phyloP scores from a whole-genome alignment of 2,329 filamentous ascomycete genomes.

The Beauveria pseudobassiana region DNA sequence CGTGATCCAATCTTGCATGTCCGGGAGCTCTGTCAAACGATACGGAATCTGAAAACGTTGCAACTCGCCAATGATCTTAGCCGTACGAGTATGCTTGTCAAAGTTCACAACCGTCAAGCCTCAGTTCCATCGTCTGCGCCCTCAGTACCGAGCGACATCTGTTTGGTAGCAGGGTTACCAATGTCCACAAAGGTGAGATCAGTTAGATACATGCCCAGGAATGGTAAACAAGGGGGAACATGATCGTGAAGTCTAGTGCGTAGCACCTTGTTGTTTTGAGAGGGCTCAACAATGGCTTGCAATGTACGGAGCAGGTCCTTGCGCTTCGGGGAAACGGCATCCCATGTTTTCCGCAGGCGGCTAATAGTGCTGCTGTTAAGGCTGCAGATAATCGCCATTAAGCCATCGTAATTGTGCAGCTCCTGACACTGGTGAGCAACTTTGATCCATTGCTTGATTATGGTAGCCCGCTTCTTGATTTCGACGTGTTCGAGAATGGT shows the following conservation, averaged over 20 bases:
- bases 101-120: constrained; percentile 87
- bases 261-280: constrained; percentile 84
- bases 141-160: constrained; percentile 45
- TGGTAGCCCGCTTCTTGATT: constrained; percentile 78
- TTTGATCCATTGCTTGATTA: constrained; percentile 99
- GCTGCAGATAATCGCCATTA: constrained; percentile 96
- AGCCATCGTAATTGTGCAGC: constrained; percentile 88
- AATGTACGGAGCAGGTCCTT: constrained; percentile 72
- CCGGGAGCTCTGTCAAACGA: constrained; percentile 69
- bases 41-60: constrained; percentile 96
- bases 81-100: constrained; percentile 91
- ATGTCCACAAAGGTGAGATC: constrained; percentile 93
- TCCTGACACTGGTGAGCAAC: constrained; percentile 79
- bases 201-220: constrained; percentile 92
- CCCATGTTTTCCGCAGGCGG: constrained; percentile 87
- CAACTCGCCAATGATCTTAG: constrained; percentile 90
- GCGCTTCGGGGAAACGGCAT: constrained; percentile 74
- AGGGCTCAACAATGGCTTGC: constrained; percentile 78
- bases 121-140: constrained; percentile 53
- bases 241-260: constrained; percentile 77
- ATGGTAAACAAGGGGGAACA: constrained; percentile 86
- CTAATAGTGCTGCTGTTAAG: constrained; percentile 87
- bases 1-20: constrained; percentile 90
- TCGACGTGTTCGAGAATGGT: constrained; percentile 85
- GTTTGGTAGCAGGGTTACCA: constrained; percentile 80